Percentiles rank a stretch among this genome's conserved stretches.
phyloP scores from a whole-genome alignment of 768 basidiomycete species.

The Lentinula sp. region DNA sequence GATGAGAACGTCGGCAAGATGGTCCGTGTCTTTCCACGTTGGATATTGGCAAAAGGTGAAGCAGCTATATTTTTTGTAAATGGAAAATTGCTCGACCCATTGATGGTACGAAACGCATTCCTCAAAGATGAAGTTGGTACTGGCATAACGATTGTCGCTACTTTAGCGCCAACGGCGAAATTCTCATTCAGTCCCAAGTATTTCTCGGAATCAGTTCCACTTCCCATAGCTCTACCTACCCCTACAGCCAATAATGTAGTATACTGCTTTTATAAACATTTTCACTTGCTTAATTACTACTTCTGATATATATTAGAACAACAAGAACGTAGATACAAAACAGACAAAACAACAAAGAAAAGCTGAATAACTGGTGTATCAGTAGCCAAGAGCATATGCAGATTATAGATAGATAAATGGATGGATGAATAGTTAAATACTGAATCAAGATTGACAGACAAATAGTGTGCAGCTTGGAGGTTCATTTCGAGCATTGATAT shows the following conservation, averaged over 20 bases:
- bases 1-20: conserved; percentile 25
- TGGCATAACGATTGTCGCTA: not conserved
- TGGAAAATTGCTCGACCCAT: not conserved
- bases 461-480: no score
- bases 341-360: no score
- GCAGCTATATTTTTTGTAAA: not conserved
- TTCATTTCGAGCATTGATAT: no score
- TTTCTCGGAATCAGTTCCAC: no score
- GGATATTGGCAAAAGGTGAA: not conserved
- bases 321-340: not conserved
- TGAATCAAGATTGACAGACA: no score
- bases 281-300: not conserved
- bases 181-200: no score
- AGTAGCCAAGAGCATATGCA: not conserved
- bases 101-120: not conserved
- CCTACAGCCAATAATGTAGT: no score
- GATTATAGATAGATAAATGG: not conserved
- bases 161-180: no score
- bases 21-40: conserved; percentile 11
- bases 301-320: not conserved
- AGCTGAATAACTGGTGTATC: no score
- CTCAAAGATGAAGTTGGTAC: not conserved
- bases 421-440: not conserved
- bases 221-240: no score
- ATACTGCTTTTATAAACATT: no score